Evolutionary conservation across 139 green algal genomes (phyloP), one percentile per base, ranked within the genome.

Genomic region (Chlamydomonas asymmetrica): DNA sequence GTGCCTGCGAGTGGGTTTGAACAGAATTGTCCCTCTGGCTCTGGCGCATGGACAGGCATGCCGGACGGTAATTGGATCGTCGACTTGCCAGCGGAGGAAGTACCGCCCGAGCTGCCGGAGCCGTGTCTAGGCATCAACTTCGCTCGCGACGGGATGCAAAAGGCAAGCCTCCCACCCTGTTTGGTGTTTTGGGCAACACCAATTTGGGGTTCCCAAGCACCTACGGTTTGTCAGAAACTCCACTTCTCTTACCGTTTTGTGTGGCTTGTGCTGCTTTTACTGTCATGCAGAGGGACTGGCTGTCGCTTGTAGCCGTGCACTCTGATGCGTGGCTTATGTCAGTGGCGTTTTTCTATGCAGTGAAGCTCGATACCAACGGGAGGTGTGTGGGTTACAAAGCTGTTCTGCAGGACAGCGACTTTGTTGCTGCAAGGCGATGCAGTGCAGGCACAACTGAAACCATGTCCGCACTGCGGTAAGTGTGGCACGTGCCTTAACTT

Each of bases 41-140:
- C n/a, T n/a, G n/a, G n/a, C n/a, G n/a, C n/a, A n/a, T n/a, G n/a
- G n/a, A 69, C 73, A 94, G 90, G 93, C 31, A 85, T 94, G 27
- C 74, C 85, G 1, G 92, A 97, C 64, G 91, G 91, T 0, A 85
- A 39, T 1, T 99, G 96, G 96, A 79, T 81, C 22, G 96, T 99
- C 32, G 91, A 93, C 60, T 75, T 98, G 35, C 97, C 97, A 23
- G 94, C 91, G 8, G 97, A 98, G 75, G 96, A 99, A 73, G 95
- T 99, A 34, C 97, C 97, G 1, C 94, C 97, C 0, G 96, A 99
- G 86, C 84, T 99, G 63, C 97, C 97, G 8, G 97, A 99, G 84
- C 97, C 97, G 1, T 95, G 93, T 64, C 78, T 99, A 25, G 97
- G 96, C 31, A 97, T 99, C 61, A 99, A 99, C 85, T 99, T 98